Conservation (phyloP, 1,284 basidiomycete species). For the Retiboletus flavoniger region DNA sequence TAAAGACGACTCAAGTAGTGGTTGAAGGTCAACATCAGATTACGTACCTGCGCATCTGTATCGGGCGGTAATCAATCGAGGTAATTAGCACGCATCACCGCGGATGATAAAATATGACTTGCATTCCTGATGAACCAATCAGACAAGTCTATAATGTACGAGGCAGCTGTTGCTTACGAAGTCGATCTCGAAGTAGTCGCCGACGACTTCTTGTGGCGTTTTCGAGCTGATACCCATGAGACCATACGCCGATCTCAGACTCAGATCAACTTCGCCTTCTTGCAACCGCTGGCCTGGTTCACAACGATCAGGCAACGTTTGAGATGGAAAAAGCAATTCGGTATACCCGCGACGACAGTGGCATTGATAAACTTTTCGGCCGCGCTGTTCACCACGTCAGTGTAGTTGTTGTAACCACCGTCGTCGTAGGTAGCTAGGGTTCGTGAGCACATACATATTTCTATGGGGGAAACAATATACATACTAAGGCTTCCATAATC, state of each 20-base stretch:
- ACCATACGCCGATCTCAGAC: conserved; percentile 49
- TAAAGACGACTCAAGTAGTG: conserved; percentile 30
- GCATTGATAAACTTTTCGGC: conserved; percentile 43
- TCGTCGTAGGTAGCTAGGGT: conserved; percentile 50
- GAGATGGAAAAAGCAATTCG: not conserved
- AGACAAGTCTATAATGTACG: not conserved
- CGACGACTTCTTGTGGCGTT: conserved; percentile 45
- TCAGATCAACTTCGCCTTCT: conserved; percentile 46
- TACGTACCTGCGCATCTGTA: conserved; percentile 30
- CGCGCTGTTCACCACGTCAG: conserved; percentile 42
- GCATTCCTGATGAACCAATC: conserved; percentile 22
- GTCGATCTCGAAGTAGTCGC: conserved; percentile 55
- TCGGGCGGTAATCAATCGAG: not conserved
- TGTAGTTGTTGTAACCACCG: conserved; percentile 47
- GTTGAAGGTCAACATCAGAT: not conserved
- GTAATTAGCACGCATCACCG: conserved; percentile 9
- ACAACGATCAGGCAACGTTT: not conserved
- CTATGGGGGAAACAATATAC: conserved; percentile 17
- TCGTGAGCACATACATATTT: not conserved
- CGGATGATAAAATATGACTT: conserved; percentile 7
- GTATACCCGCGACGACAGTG: conserved; percentile 44
- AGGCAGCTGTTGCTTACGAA: conserved; percentile 22
- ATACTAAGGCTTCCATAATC: conserved; percentile 51
- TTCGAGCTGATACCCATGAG: conserved; percentile 44
- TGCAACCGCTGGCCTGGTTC: conserved; percentile 42